phyloP scores from a whole-genome alignment of 2,329 filamentous ascomycete species.

The Xylaria sp. region DNA sequence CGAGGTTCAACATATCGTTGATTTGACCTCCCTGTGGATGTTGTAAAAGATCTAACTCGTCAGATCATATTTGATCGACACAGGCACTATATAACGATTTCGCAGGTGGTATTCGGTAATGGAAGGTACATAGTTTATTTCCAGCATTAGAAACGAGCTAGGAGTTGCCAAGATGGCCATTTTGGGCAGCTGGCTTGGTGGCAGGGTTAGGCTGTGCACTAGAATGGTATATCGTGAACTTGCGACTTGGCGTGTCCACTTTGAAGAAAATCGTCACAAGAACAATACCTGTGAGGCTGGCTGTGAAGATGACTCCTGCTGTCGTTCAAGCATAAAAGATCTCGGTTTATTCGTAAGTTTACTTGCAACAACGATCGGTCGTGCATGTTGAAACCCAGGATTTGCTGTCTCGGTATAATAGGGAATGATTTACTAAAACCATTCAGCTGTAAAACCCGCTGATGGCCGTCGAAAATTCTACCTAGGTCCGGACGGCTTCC shows the following conservation, averaged over 20 bases:
- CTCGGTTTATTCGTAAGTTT: no score
- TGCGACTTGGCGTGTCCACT: not conserved
- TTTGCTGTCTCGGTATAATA: no score
- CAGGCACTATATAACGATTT: not conserved
- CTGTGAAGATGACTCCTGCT: not conserved
- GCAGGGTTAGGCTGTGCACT: not conserved
- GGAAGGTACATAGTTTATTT: not conserved
- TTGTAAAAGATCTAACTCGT: not conserved
- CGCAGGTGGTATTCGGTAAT: slow-evolving; percentile 10
- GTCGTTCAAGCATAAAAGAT: not conserved
- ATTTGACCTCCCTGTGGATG: not conserved
- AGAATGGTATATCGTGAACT: not conserved
- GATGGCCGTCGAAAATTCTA: no score
- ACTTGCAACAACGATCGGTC: no score
- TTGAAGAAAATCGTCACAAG: not conserved
- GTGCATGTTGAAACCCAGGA: no score
- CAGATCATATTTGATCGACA: not conserved
- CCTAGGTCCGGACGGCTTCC: no score
- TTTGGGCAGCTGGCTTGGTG: slow-evolving; percentile 6
- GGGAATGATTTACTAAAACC: no score
- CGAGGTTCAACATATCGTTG: not conserved
- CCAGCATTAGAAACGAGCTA: not conserved
- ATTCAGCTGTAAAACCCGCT: no score
- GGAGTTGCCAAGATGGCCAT: slow-evolving; percentile 2
- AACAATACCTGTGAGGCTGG: not conserved